Evolutionary conservation across 208 protist genomes (phyloP).

Genomic region (Balamuthia mandrillaris): DNA sequence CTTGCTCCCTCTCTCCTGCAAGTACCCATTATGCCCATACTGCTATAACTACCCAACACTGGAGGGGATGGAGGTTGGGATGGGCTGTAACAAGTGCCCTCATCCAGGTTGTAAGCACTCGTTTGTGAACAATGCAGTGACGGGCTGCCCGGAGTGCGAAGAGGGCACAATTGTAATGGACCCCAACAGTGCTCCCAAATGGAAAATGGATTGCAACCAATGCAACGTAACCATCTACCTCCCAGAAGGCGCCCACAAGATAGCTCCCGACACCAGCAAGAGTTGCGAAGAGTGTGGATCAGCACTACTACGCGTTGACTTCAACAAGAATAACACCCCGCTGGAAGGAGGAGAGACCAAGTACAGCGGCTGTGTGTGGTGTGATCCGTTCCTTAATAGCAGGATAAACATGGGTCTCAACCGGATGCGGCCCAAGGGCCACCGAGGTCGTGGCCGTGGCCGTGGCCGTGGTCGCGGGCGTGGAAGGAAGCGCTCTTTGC

Average conservation of each 20-base stretch:
- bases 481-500: neutral
- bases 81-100: conserved; percentile 86
- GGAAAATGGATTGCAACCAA: conserved; percentile 37
- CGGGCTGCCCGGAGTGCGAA: conserved; percentile 39
- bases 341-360: neutral
- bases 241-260: conserved; percentile 29
- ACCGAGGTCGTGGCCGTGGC: neutral
- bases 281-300: neutral
- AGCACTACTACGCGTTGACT: neutral
- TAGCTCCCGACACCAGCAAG: neutral
- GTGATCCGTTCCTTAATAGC: neutral
- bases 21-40: conserved; percentile 83
- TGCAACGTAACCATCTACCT: conserved; percentile 45
- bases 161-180: conserved; percentile 46
- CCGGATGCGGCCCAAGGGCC: neutral
- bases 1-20: too few relatives aligned
- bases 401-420: neutral
- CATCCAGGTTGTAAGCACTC: conserved; percentile 85
- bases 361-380: neutral
- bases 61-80: conserved; percentile 72
- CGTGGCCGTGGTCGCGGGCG: neutral
- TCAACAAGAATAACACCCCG: neutral
- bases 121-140: conserved; percentile 61
- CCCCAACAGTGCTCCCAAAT: conserved; percentile 35
- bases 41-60: conserved; percentile 92